Conservation (phyloP, 352 stramenopile genomes). For the Lagenidium sp. region DNA sequence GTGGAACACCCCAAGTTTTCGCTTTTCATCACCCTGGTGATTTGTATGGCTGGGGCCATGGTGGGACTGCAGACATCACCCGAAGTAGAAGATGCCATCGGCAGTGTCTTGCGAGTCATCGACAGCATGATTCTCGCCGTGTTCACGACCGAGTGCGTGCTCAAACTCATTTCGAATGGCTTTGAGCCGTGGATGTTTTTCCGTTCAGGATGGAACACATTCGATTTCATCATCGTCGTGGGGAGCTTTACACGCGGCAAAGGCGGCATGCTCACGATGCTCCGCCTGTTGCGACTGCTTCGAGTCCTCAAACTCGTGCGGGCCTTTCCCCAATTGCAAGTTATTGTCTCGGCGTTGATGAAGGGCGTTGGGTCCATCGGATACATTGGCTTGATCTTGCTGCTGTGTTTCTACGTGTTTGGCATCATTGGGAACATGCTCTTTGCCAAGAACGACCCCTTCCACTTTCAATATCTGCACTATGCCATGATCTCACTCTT, state of each 20-base stretch:
- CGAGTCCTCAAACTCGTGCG: conserved; percentile 85
- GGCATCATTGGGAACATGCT: conserved; percentile 88
- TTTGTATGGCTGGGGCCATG: conserved; percentile 62
- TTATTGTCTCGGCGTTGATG: conserved; percentile 89
- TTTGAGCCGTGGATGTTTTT: conserved; percentile 78
- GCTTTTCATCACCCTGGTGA: conserved; percentile 70
- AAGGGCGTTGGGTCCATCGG: conserved; percentile 81
- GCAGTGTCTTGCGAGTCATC: conserved; percentile 28
- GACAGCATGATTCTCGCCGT: conserved; percentile 64
- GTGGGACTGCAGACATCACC: conserved; percentile 73
- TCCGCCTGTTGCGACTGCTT: conserved; percentile 73
- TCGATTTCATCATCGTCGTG: conserved; percentile 82
- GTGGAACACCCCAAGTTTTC: conserved; percentile 49
- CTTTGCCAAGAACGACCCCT: conserved; percentile 82
- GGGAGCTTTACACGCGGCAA: conserved; percentile 55
- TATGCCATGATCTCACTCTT: conserved; percentile 89
- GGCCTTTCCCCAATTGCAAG: conserved; percentile 76
- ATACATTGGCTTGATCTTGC: conserved; percentile 86
- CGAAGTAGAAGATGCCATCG: conserved; percentile 36
- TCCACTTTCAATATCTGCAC: conserved; percentile 83
- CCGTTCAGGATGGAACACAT: conserved; percentile 63
- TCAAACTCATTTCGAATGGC: conserved; percentile 74
- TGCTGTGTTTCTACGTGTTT: conserved; percentile 89
- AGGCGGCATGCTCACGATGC: conserved; percentile 74
- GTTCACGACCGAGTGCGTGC: conserved; percentile 65